phyloP scores from a whole-genome alignment of 345 rosid genomes.

The Euphorbia pulcherrima region DNA sequence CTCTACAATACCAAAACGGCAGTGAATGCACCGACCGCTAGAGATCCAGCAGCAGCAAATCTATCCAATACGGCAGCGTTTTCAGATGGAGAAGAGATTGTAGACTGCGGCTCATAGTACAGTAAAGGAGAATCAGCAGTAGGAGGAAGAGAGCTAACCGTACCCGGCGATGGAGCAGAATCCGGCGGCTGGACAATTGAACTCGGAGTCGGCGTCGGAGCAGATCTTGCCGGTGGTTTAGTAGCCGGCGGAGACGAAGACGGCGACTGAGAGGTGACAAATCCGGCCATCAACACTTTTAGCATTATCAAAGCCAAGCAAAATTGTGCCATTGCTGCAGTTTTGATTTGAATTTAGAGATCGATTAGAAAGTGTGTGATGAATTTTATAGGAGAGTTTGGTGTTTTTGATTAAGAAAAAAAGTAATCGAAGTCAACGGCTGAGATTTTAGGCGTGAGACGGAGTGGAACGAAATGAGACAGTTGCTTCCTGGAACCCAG shows the following conservation, averaged over 20 bases:
- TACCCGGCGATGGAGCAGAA: slow-evolving; percentile 16
- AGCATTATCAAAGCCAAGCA: slow-evolving; percentile 4
- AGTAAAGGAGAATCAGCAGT: slow-evolving; percentile 30
- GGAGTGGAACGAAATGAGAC: too few species aligned
- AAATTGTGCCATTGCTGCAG: slow-evolving; percentile 1
- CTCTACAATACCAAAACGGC: slow-evolving; percentile 32
- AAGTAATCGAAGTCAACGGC: neutral
- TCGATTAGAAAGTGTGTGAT: neutral
- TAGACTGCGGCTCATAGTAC: slow-evolving; percentile 1
- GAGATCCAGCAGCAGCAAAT: slow-evolving; percentile 24
- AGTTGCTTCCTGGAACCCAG: neutral
- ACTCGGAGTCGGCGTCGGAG: slow-evolving; percentile 16
- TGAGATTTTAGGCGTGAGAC: neutral
- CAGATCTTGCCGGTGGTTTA: neutral
- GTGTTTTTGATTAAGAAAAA: neutral
- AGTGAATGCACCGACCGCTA: slow-evolving; percentile 26
- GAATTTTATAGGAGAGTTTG: neutral
- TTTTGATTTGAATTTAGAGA: too few species aligned
- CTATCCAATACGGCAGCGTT: slow-evolving; percentile 31
- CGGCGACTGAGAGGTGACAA: slow-evolving; percentile 15
- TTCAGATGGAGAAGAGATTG: slow-evolving; percentile 20
- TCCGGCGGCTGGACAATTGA: neutral
- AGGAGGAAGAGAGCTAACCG: slow-evolving; percentile 26
- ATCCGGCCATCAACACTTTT: neutral
- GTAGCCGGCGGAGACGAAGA: slow-evolving; percentile 2